These are phyloP conservation scores for Cucurbita ficifolia DNA, from an alignment of 306 rosid genomes.

Conservation along the genomic window DNA sequence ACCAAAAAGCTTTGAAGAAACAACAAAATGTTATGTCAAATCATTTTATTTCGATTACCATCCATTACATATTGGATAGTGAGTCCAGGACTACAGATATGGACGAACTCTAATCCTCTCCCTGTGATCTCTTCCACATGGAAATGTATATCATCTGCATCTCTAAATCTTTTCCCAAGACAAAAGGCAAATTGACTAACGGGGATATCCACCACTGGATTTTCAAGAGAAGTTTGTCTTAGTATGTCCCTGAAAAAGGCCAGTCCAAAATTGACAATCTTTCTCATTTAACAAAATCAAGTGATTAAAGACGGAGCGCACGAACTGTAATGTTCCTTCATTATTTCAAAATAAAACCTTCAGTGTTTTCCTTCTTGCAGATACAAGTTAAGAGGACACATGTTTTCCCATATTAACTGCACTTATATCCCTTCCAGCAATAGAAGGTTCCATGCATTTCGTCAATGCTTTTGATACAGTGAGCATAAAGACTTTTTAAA, in stretches of 20 bases:
- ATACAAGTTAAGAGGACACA: not conserved
- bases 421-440: not conserved
- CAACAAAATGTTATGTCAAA: conserved; percentile 4
- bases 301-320: not conserved
- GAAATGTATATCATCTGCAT: not conserved
- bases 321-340: conserved; percentile 2
- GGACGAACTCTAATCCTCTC: conserved; percentile 4
- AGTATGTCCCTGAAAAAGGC: not conserved
- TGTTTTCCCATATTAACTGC: not conserved
- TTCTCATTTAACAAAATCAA: not conserved
- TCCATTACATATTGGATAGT: conserved; percentile 4
- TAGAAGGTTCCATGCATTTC: not conserved
- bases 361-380: not conserved
- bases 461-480: not conserved
- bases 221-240: not conserved
- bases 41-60: not conserved
- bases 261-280: not conserved
- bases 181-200: not conserved
- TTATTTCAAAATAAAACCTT: not conserved
- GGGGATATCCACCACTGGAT: conserved; percentile 1
- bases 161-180: not conserved
- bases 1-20: not conserved
- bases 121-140: conserved; percentile 1
- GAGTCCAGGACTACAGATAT: not conserved
- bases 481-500: not conserved